Evolutionary conservation across 2,329 filamentous ascomycete species (phyloP).

Genomic region (Aspergillus sp.): DNA sequence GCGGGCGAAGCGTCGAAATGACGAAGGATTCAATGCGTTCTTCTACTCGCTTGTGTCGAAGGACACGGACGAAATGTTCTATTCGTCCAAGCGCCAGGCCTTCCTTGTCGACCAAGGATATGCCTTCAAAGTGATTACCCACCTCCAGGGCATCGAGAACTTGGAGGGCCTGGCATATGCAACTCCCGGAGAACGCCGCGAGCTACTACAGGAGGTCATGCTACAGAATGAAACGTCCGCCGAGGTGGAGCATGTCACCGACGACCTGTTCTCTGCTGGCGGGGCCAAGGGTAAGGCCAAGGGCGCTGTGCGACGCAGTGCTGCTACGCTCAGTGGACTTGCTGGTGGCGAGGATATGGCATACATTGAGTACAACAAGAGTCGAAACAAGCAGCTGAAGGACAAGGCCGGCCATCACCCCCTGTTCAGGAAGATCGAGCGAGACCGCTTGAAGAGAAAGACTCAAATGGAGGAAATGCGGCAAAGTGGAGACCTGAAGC

Average conservation of each 20-base stretch:
- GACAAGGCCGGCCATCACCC: constrained; percentile 57
- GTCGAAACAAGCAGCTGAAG: constrained; percentile 65
- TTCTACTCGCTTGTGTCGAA: constrained; percentile 98
- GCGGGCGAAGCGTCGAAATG: constrained; percentile 89
- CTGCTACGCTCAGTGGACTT: constrained; percentile 79
- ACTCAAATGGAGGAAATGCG: constrained; percentile 40
- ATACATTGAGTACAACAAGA: constrained; percentile 82
- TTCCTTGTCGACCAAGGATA: constrained; percentile 98
- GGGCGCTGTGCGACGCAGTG: constrained; percentile 70
- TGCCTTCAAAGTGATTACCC: constrained; percentile 98
- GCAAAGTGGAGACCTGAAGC: not conserved
- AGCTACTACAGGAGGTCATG: constrained; percentile 83
- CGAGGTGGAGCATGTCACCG: constrained; percentile 67
- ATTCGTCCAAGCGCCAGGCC: constrained; percentile 92
- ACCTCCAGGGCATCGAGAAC: constrained; percentile 84
- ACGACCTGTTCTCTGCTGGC: constrained; percentile 63
- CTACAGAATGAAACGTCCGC: constrained; percentile 77
- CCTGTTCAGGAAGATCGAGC: constrained; percentile 65
- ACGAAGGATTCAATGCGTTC: constrained; percentile 98
- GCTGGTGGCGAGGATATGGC: constrained; percentile 96
- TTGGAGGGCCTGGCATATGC: constrained; percentile 77
- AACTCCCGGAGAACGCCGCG: constrained; percentile 74
- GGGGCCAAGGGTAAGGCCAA: constrained; percentile 46
- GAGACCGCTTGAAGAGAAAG: constrained; percentile 59
- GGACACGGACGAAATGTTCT: constrained; percentile 97